Conservation (phyloP, 176 grass and related monocot species). For the Poa annua region DNA sequence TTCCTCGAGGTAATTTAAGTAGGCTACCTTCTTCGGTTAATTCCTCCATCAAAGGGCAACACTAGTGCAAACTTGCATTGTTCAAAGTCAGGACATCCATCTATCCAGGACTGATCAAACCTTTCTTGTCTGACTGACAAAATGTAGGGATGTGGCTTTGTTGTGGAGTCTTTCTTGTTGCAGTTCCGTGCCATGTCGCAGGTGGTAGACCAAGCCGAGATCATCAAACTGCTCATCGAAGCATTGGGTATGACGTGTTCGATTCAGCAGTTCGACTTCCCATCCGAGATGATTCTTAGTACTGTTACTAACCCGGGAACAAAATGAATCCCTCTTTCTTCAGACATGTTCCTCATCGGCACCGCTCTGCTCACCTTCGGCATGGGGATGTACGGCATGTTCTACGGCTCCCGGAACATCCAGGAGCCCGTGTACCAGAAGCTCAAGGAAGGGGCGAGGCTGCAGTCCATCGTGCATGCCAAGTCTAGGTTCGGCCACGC, state of each 20-base stretch:
- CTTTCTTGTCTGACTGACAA: too few species aligned
- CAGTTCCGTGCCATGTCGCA: slow-evolving; percentile 47
- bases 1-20: slow-evolving; percentile 63
- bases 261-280: not conserved
- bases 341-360: slow-evolving; percentile 93
- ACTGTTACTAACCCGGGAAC: not conserved
- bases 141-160: slow-evolving; percentile 67
- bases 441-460: slow-evolving; percentile 63
- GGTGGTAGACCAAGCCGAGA: slow-evolving; percentile 41
- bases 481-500: slow-evolving; percentile 87
- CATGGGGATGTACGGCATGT: slow-evolving; percentile 76
- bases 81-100: not conserved
- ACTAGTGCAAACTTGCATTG: not conserved
- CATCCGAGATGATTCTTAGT: not conserved
- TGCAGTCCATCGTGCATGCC: slow-evolving; percentile 56
- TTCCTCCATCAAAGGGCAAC: too few species aligned
- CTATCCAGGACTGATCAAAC: not conserved
- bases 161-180: slow-evolving; percentile 55
- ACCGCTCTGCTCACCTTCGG: slow-evolving; percentile 85
- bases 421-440: slow-evolving; percentile 56
- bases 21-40: not conserved
- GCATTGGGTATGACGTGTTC: slow-evolving; percentile 51
- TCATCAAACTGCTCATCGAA: slow-evolving; percentile 64
- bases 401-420: slow-evolving; percentile 46
- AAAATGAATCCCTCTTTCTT: not conserved